phyloP scores from a whole-genome alignment of 176 grass and related monocot species.

The Aegilops sharonensis region DNA sequence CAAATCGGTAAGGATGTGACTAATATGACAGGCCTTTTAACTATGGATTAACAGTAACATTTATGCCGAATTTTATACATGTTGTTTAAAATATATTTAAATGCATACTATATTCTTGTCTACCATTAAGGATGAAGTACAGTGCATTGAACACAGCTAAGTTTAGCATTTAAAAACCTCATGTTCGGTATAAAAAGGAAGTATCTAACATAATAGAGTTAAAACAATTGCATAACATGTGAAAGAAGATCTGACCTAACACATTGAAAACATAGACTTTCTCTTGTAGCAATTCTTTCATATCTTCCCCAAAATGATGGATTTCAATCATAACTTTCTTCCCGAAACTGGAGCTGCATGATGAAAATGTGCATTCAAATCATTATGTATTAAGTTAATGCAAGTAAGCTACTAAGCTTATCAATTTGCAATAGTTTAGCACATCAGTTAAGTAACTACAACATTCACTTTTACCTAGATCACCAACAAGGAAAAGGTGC shows the following conservation, averaged over 20 bases:
- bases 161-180: constrained; percentile 3
- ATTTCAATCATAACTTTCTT: constrained; percentile 58
- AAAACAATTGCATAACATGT: background rate
- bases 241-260: constrained; percentile 50
- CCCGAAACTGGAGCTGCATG: constrained; percentile 53
- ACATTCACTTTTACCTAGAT: background rate
- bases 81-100: constrained; percentile 1
- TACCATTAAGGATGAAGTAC: constrained; percentile 11
- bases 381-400: background rate
- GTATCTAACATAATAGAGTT: background rate
- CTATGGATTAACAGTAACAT: background rate
- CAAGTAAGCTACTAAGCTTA: background rate
- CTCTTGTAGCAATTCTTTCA: constrained; percentile 80
- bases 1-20: background rate
- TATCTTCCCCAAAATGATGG: constrained; percentile 62
- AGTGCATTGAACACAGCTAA: background rate
- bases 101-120: background rate
- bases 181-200: background rate
- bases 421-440: background rate
- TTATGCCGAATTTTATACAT: background rate
- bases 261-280: constrained; percentile 79
- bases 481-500: background rate
- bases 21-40: background rate
- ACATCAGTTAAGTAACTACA: constrained; percentile 4
- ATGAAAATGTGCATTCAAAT: constrained; percentile 26